Evolutionary conservation across 495 filamentous ascomycete species (phyloP), one percentile per base, ranked within the genome.

Genomic region (Parathielavia hyrcaniae): DNA sequence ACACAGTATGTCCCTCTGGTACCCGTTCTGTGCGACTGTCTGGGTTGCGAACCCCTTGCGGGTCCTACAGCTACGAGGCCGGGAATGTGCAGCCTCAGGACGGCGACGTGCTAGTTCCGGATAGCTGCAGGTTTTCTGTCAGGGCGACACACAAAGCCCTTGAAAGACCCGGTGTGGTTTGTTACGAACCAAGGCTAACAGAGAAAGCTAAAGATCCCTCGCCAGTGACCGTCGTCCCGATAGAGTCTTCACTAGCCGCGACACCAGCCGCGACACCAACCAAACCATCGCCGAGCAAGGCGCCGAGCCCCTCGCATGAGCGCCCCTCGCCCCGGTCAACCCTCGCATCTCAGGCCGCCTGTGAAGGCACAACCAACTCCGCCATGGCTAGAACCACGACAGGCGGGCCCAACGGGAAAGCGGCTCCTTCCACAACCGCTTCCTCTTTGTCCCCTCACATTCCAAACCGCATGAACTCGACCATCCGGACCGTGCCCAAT

Each of bases 401-500:
- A 45, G 55, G 40, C 53, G 58, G 50, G 22, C 43, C 41, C 59
- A 62, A 63, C 46, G 53, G 60, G 51, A 65, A 67, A 55, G 48
- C 63, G 5, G 14, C n/a, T 13, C 14, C 58, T 2, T 50, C 53
- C 55, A 36, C 39, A 36, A 20, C 59, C 38, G 20, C 47, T 38
- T 35, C 51, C 35, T 45, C 56, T 34, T 55, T 48, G 48, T 61
- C 35, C 16, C 43, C 59, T 46, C 50, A 47, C 55, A 53, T 35
- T 1, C 56, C 56, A 23, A 59, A 47, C 43, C 68, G 68, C 43
- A 69, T 67, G 63, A 69, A 69, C 35, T 75, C 73, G 4, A 79
- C 77, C 7, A 79, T 79, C 50, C 75, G 77, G 46, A 67, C 75
- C 35, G 75, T 79, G 45, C 68, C 65, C 35, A 77, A 72, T 67